These are phyloP conservation scores for Russula sp. DNA, from an alignment of 768 basidiomycete genomes.

Conservation along the genomic window DNA sequence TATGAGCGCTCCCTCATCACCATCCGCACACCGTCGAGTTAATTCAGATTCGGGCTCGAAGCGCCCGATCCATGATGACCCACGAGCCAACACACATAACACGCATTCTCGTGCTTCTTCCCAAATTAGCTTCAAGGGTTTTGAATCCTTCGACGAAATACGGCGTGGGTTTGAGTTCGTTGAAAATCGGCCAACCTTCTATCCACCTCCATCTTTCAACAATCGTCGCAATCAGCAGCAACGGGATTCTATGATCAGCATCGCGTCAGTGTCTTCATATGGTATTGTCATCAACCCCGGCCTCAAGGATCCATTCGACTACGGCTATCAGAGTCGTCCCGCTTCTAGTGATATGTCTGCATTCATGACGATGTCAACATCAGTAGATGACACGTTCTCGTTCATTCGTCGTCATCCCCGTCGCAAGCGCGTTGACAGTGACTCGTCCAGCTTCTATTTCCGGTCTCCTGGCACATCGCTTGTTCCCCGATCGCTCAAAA, in stretches of 20 bases:
- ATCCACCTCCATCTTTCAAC: constrained; percentile 43
- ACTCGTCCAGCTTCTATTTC: constrained; percentile 76
- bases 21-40: constrained; percentile 32
- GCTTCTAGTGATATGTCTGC: constrained; percentile 55
- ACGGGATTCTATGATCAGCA: constrained; percentile 61
- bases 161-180: constrained; percentile 72
- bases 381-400: constrained; percentile 68
- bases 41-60: constrained; percentile 44
- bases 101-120: constrained; percentile 40
- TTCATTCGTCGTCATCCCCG: constrained; percentile 41
- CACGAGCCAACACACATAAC: constrained; percentile 23
- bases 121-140: constrained; percentile 59
- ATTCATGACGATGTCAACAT: constrained; percentile 38
- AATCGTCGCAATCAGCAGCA: constrained; percentile 38
- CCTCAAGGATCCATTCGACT: constrained; percentile 67
- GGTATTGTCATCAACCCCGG: constrained; percentile 62
- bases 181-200: constrained; percentile 56
- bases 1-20: constrained; percentile 30
- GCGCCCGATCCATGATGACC: constrained; percentile 27
- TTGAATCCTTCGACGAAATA: constrained; percentile 75
- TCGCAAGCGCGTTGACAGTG: constrained; percentile 61
- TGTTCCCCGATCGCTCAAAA: constrained; percentile 32
- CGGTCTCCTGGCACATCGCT: constrained; percentile 34
- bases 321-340: constrained; percentile 48
- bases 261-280: constrained; percentile 76